Conservation (phyloP, 257 asterid species). For the Nemophila menziesii region DNA sequence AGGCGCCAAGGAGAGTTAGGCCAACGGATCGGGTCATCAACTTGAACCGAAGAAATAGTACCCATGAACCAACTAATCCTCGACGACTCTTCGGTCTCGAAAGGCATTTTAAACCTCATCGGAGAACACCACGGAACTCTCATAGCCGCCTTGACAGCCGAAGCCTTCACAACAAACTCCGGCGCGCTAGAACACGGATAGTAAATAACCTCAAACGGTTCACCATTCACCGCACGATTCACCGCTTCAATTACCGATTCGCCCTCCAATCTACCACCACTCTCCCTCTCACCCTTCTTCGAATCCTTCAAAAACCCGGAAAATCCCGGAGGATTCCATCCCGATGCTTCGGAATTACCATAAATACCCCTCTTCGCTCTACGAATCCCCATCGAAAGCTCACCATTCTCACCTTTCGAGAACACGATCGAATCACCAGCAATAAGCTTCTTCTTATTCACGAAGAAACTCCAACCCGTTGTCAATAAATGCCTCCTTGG, state of each 20-base stretch:
- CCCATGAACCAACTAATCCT: constrained; percentile 88
- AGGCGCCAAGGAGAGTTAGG: constrained; percentile 89
- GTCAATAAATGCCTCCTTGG: constrained; percentile 69
- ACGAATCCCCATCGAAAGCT: constrained; percentile 54
- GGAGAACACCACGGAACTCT: constrained; percentile 57
- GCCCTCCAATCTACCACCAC: constrained; percentile 28
- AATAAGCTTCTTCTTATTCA: constrained; percentile 70
- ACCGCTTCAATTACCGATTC: constrained; percentile 54
- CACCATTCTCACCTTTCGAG: constrained; percentile 64
- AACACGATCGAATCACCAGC: constrained; percentile 78
- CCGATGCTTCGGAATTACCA: constrained; percentile 32
- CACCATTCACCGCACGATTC: constrained; percentile 37
- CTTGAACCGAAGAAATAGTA: constrained; percentile 50
- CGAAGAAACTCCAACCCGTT: constrained; percentile 80
- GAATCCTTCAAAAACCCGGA: constrained; percentile 24
- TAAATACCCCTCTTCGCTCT: constrained; percentile 61
- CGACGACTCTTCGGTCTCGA: constrained; percentile 75
- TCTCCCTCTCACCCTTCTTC: constrained; percentile 30
- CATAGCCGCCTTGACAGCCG: constrained; percentile 52
- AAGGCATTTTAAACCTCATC: constrained; percentile 82
- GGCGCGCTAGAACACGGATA: constrained; percentile 68
- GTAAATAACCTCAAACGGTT: constrained; percentile 53
- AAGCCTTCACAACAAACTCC: constrained; percentile 59
- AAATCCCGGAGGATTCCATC: constrained; percentile 53
- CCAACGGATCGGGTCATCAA: constrained; percentile 55